Base-by-base conservation (phyloP, 2,329 filamentous ascomycete genomes). In the Pseudogymnoascus sp. region DNA sequence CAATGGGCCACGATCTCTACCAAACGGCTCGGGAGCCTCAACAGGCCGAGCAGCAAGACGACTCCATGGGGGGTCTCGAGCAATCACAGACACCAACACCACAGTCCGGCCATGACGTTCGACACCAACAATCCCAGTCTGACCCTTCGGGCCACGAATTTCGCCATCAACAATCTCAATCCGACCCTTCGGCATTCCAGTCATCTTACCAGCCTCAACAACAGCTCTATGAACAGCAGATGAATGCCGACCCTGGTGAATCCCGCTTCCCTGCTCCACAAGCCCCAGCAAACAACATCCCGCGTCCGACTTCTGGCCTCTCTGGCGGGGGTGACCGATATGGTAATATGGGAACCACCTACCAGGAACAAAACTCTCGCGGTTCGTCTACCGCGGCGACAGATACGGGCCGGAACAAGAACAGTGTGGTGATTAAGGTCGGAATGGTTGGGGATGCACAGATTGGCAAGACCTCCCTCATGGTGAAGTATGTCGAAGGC, bases 401-500 rank as follows among this genome's bases (percentile, higher is more conserved):
- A 8, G 70, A 72, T 44, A 66, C 70, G 31, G 65, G 66, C 36
- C 66, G 71, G 40, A 74, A 71, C 59, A 74, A 85, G 66, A 87
- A 87, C 74, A 85, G 87, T 71, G 95, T 99, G 38, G 95, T 99
- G 64, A 97, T 99, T 82, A 99, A 99, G 78, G 95, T 99, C 61
- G 95, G 95, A 73, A 99, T 99, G 95, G 95, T 99, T 53, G 95
- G 95, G 56, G 95, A 99, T 78, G 95, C 95, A 64, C 95, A 99
- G 78, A 99, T 99, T 70, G 95, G 95, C 73, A 99, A 99, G 84
- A 99, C 95, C 16, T 97, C 93, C 68, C 79, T 99, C 74, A 99
- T 99, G 95, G 95, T 99, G 73, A 99, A 99, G 77, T 99, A 99
- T 74, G 95, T 99, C 63, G 95, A 99, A 78, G 95, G 95, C 65